Evolutionary conservation across 2,329 filamentous ascomycete species (phyloP).

Genomic region (Didymella glomerata): DNA sequence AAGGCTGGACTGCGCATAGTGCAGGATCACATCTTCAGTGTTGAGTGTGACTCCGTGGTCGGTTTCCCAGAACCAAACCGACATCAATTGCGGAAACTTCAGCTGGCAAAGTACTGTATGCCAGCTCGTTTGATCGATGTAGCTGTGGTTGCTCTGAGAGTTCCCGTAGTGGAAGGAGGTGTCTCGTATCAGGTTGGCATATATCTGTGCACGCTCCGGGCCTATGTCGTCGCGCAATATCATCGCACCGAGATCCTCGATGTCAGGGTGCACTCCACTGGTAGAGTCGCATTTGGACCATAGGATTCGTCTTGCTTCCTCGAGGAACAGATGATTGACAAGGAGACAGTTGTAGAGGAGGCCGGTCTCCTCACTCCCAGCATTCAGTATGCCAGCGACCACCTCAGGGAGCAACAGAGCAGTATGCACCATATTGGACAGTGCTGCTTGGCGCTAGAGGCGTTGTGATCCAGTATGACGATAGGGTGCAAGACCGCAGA

Average conservation of each 20-base stretch:
- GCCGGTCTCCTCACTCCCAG: background rate
- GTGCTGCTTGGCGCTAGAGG: background rate
- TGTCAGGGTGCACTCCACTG: background rate
- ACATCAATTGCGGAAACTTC: background rate
- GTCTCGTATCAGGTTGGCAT: background rate
- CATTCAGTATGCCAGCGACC: background rate
- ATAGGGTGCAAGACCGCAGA: background rate
- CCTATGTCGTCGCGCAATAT: background rate
- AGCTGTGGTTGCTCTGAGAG: background rate
- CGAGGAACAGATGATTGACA: constrained; percentile 2
- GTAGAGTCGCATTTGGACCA: background rate
- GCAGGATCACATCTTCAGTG: background rate
- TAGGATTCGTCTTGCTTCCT: background rate
- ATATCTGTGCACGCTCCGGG: background rate
- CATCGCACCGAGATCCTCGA: background rate
- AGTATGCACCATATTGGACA: background rate
- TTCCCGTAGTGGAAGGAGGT: background rate
- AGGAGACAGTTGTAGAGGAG: constrained; percentile 1
- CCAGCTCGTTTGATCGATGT: background rate
- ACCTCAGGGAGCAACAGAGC: constrained; percentile 1
- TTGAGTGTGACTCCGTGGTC: background rate
- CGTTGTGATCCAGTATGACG: background rate
- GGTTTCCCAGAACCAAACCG: background rate
- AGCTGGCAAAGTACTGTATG: background rate
- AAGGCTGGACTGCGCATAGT: background rate